These are phyloP conservation scores for Metarhizium humberi DNA, from an alignment of 2,329 filamentous ascomycete species.

Conservation along the genomic window DNA sequence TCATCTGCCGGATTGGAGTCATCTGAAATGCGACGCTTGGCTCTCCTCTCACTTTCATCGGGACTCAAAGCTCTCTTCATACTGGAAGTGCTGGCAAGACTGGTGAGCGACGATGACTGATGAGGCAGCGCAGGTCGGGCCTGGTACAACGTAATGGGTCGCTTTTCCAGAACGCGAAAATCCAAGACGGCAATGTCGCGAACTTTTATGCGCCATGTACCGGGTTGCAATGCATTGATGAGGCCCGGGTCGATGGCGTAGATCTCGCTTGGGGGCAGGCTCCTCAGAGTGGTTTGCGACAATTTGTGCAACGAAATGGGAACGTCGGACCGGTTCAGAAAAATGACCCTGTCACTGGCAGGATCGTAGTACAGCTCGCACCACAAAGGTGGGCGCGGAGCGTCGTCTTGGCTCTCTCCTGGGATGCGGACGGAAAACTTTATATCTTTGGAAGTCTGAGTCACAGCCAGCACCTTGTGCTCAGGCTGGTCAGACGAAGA, in stretches of 20 bases:
- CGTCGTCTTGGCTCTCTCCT: conserved; percentile 32
- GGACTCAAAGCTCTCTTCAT: conserved; percentile 41
- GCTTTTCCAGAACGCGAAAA: conserved; percentile 49
- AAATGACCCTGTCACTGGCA: conserved; percentile 47
- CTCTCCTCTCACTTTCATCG: conserved; percentile 35
- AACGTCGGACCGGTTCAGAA: conserved; percentile 45
- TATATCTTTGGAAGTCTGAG: conserved; percentile 50
- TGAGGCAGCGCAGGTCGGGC: conserved; percentile 18
- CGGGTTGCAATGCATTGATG: conserved; percentile 39
- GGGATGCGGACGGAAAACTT: conserved; percentile 51
- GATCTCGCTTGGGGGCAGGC: conserved; percentile 30
- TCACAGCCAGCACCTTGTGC: conserved; percentile 49
- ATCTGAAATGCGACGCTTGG: conserved; percentile 29
- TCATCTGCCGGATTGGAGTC: conserved; percentile 27
- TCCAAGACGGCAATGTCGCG: conserved; percentile 41
- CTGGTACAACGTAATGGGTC: conserved; percentile 32
- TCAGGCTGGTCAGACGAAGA: conserved; percentile 41
- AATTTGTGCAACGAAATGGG: conserved; percentile 40
- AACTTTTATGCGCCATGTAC: conserved; percentile 48
- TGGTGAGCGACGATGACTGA: conserved; percentile 23
- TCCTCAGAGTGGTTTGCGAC: conserved; percentile 29
- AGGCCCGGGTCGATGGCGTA: conserved; percentile 34
- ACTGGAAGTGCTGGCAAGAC: conserved; percentile 28
- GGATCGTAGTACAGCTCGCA: conserved; percentile 53
- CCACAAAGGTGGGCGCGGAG: conserved; percentile 40